Conservation (phyloP, 495 filamentous ascomycete genomes). For the Daldinia grandis region DNA sequence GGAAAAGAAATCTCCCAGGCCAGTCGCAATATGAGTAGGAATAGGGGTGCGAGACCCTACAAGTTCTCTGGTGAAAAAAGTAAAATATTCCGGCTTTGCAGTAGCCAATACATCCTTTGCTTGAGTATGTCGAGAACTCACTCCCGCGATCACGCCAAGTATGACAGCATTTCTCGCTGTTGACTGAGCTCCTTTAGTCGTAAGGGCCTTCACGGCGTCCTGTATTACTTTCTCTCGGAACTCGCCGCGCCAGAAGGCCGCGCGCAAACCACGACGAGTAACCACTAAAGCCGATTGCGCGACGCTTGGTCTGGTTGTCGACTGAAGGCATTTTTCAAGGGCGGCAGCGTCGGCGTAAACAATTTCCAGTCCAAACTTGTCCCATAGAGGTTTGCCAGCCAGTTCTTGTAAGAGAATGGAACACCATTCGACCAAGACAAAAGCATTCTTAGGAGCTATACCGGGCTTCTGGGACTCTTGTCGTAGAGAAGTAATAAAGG, state of each 20-base stretch:
- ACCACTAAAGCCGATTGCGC: conserved; percentile 73
- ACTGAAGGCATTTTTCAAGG: conserved; percentile 78
- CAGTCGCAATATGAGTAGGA: conserved; percentile 74
- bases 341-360: conserved; percentile 68
- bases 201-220: conserved; percentile 69
- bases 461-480: conserved; percentile 75
- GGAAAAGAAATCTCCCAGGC: conserved; percentile 82
- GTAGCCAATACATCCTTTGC: conserved; percentile 66
- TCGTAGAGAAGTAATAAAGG: conserved; percentile 65
- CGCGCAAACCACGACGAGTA: conserved; percentile 76
- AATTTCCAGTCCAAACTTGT: conserved; percentile 70
- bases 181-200: conserved; percentile 67
- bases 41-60: conserved; percentile 78
- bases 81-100: conserved; percentile 73
- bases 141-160: conserved; percentile 85
- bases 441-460: conserved; percentile 79
- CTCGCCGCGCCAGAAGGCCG: conserved; percentile 67
- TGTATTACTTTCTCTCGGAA: conserved; percentile 66
- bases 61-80: conserved; percentile 86
- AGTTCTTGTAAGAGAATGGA: conserved; percentile 73
- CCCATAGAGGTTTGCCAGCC: conserved; percentile 63
- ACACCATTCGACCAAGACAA: conserved; percentile 92
- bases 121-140: conserved; percentile 72
- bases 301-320: conserved; percentile 64
- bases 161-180: conserved; percentile 75